Conservation (phyloP, 75 land plant species). For the Cupressus sempervirens region DNA sequence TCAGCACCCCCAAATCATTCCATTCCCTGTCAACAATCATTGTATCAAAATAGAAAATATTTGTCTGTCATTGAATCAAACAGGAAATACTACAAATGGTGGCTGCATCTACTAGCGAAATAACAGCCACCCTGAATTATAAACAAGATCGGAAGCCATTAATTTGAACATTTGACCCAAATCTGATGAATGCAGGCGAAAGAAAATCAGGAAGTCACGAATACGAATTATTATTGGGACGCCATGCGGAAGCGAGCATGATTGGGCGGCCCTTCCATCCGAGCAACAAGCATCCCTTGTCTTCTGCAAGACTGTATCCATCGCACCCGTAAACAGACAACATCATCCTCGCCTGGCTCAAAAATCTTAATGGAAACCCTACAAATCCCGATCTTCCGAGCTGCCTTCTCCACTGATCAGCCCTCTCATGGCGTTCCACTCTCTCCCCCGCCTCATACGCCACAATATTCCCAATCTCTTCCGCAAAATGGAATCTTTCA, state of each 20-base stretch:
- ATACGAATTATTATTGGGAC: background rate
- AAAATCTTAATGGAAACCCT: conserved; percentile 18
- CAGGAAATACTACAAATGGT: too few relatives aligned
- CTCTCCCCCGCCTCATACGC: conserved; percentile 44
- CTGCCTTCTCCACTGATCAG: conserved; percentile 45
- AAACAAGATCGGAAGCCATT: too few relatives aligned
- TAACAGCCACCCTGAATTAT: too few relatives aligned
- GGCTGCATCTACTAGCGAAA: too few relatives aligned
- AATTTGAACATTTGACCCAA: too few relatives aligned
- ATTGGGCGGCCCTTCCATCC: conserved; percentile 51
- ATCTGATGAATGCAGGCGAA: too few relatives aligned
- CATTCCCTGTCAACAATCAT: too few relatives aligned
- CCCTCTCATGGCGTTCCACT: conserved; percentile 51
- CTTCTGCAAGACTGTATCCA: conserved; percentile 41
- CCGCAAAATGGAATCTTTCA: conserved; percentile 37
- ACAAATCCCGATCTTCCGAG: conserved; percentile 53
- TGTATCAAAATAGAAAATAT: too few relatives aligned
- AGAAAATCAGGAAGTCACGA: background rate
- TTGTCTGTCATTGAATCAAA: too few relatives aligned
- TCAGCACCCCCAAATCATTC: too few relatives aligned
- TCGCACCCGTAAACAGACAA: conserved; percentile 30
- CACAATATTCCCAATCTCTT: conserved; percentile 51
- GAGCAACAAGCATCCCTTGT: conserved; percentile 44
- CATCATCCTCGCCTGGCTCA: conserved; percentile 34
- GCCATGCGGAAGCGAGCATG: conserved; percentile 54